Evolutionary conservation across 192 early-diverging fungal genomes (phyloP).

Genomic region (Coemansia sp.): DNA sequence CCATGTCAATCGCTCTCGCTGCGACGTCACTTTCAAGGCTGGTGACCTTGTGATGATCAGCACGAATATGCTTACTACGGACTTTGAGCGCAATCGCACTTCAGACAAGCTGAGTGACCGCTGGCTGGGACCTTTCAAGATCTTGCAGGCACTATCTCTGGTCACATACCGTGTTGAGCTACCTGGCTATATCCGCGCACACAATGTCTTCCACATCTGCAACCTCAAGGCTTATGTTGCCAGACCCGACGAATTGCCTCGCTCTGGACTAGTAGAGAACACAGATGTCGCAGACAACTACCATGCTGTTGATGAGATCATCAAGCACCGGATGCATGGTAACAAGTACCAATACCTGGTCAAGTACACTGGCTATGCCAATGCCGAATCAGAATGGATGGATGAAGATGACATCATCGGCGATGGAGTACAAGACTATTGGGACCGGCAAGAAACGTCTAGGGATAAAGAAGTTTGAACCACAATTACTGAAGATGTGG

Average conservation of each 20-base stretch:
- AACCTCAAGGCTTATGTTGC: not conserved
- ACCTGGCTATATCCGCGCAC: not conserved
- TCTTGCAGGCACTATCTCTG: not conserved
- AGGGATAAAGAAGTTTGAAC: not conserved
- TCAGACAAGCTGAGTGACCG: constrained; percentile 1
- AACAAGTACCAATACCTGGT: not conserved
- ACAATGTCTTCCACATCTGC: constrained; percentile 14
- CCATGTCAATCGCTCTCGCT: not conserved
- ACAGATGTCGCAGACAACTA: not conserved
- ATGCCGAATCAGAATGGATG: not conserved
- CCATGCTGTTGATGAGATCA: not conserved
- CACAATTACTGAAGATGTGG: no score
- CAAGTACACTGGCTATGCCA: constrained; percentile 2
- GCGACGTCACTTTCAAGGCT: not conserved
- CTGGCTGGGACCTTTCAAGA: constrained; percentile 2
- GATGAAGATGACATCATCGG: not conserved
- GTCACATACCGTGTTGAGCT: constrained; percentile 2
- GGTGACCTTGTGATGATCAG: constrained; percentile 1
- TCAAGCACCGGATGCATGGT: not conserved
- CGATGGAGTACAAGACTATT: not conserved
- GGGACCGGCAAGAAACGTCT: not conserved
- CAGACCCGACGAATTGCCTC: not conserved
- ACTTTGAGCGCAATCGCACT: not conserved
- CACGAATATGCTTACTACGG: constrained; percentile 7
- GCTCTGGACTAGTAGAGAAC: constrained; percentile 1